Evolutionary conservation across 2,329 filamentous ascomycete genomes (phyloP).

Genomic region (Aspergillus awamori): DNA sequence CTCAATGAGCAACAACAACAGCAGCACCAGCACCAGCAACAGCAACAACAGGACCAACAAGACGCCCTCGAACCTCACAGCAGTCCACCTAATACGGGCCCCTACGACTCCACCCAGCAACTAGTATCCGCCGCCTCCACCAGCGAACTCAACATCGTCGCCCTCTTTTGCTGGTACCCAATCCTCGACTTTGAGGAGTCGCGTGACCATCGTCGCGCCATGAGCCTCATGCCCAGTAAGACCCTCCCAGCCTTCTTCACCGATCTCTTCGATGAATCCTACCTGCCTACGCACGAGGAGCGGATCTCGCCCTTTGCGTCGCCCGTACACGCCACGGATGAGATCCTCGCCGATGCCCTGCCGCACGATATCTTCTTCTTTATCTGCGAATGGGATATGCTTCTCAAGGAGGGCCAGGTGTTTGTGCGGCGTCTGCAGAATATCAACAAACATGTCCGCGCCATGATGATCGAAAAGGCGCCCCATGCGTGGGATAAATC

Average conservation of each 20-base stretch:
- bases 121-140: slow-evolving; percentile 37
- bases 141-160: slow-evolving; percentile 54
- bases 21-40: too few relatives aligned
- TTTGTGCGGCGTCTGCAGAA: slow-evolving; percentile 47
- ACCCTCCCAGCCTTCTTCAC: slow-evolving; percentile 53
- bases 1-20: slow-evolving; percentile 18
- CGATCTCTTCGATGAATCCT: slow-evolving; percentile 53
- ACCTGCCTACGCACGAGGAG: slow-evolving; percentile 50
- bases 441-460: slow-evolving; percentile 48
- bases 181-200: slow-evolving; percentile 64
- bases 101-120: slow-evolving; percentile 39
- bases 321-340: slow-evolving; percentile 58
- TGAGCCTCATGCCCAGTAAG: slow-evolving; percentile 56
- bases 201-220: slow-evolving; percentile 60
- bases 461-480: slow-evolving; percentile 51
- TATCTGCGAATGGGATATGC: slow-evolving; percentile 69
- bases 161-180: slow-evolving; percentile 65
- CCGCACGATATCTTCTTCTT: slow-evolving; percentile 65
- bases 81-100: slow-evolving; percentile 20
- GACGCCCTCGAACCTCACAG: neutral
- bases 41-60: too few relatives aligned
- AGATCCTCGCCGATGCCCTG: slow-evolving; percentile 56
- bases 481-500: slow-evolving; percentile 54
- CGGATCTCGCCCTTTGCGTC: slow-evolving; percentile 62
- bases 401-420: slow-evolving; percentile 60